Evolutionary conservation across 345 rosid genomes (phyloP), one percentile per base, ranked within the genome.

Genomic region (Populus simonii): DNA sequence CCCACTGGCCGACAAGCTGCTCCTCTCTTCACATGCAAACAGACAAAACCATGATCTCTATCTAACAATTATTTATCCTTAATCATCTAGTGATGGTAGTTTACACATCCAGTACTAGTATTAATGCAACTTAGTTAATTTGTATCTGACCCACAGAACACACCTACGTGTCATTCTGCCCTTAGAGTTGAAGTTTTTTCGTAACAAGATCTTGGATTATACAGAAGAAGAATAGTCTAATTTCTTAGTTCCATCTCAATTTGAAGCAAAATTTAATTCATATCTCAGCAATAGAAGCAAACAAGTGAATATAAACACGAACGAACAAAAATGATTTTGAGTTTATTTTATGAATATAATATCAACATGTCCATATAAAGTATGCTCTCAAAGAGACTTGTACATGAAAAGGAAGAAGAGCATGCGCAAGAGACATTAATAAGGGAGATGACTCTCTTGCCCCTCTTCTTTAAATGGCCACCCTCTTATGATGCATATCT

Each of bases 1-100:
- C 70, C 68, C 79, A 79, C 78, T 76, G 71, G 65, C 88, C 85
- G 87, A 82, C 87, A 82, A 18, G 59, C 17, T 55, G 70, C 72
- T 61, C 75, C 75, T 39, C 62, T 76, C 38, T 55, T 84, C 68
- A 66, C 68, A 16, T 69, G 75, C 45, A 35, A n/a, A n/a, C 29
- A 38, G 63, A 55, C 23, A 72, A 35, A 35, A 27, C 23, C 23
- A 23, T 67, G 20, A 67, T 67, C 70, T 67, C 27, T 0, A 20
- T 8, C 43, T 35, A 18, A 59, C 27, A n/a, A 23, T 59, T 23
- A 23, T 59, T 59, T 10, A 59, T n/a, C 65, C 22, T 8, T 35
- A 35, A 67, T 67, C 70, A 36, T 23, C 7, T 5, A 59, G 29
- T 23, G 13, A 3, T 23, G 9, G 15, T 59, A n/a, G 29, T n/a